phyloP scores from a whole-genome alignment of 305 asterid genomes.

The Fraxinus dipetala region DNA sequence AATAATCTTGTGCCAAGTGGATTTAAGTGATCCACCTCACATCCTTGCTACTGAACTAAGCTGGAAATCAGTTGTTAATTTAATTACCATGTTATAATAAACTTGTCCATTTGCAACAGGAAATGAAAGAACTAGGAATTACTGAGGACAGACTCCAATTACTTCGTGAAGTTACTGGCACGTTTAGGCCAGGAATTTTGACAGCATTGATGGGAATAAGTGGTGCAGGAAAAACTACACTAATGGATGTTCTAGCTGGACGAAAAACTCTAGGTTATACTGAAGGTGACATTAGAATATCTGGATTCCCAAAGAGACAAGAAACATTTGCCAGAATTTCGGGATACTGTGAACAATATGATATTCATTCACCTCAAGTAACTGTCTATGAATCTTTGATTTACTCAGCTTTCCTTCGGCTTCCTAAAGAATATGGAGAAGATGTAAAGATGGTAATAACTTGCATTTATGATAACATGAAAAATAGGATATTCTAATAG shows the following conservation, averaged over 20 bases:
- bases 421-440: constrained; percentile 51
- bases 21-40: no score
- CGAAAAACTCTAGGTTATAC: constrained; percentile 59
- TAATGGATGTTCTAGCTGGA: constrained; percentile 71
- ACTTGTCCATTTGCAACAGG: constrained; percentile 31
- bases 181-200: constrained; percentile 67
- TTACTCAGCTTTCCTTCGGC: constrained; percentile 68
- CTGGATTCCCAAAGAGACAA: constrained; percentile 61
- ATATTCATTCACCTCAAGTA: constrained; percentile 74
- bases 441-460: constrained; percentile 52
- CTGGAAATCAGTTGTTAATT: background rate
- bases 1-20: no score
- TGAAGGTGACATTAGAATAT: constrained; percentile 60
- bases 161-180: constrained; percentile 51
- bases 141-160: constrained; percentile 55
- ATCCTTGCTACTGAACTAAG: background rate
- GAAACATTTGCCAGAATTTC: constrained; percentile 66
- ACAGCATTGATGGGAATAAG: constrained; percentile 73
- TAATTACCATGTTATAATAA: background rate
- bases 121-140: constrained; percentile 56
- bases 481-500: background rate
- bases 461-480: background rate
- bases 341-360: constrained; percentile 68
- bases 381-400: constrained; percentile 61
- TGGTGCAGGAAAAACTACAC: constrained; percentile 72